phyloP scores from a whole-genome alignment of 2,329 filamentous ascomycete species.

The Aspergillaceae sp. region DNA sequence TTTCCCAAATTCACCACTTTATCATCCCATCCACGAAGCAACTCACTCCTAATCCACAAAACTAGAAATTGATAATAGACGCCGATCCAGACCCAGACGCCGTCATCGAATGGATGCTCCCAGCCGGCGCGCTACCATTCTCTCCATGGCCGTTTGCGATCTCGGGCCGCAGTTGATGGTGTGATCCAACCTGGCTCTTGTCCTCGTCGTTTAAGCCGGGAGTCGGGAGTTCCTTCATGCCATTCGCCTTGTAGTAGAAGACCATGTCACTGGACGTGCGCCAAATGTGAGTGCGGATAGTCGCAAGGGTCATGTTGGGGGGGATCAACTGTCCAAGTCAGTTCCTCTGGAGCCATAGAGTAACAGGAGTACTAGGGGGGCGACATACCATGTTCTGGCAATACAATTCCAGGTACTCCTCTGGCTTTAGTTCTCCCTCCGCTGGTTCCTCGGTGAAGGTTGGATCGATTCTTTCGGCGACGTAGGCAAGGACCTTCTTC shows the following conservation, averaged over 20 bases:
- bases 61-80: constrained; percentile 12
- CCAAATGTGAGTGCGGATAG: constrained; percentile 86
- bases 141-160: constrained; percentile 12
- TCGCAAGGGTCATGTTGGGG: constrained; percentile 84
- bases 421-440: constrained; percentile 59
- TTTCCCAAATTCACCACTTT: not conserved
- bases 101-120: constrained; percentile 23
- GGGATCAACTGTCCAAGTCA: constrained; percentile 43
- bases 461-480: constrained; percentile 82
- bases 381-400: constrained; percentile 77
- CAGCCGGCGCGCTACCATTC: constrained; percentile 13
- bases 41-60: too few relatives aligned
- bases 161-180: not conserved
- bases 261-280: constrained; percentile 89
- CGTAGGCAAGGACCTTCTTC: constrained; percentile 86
- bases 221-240: constrained; percentile 51
- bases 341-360: not conserved
- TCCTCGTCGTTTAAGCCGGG: constrained; percentile 13
- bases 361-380: not conserved
- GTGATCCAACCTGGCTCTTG: not conserved
- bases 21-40: too few relatives aligned
- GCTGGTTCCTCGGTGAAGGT: constrained; percentile 51
- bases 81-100: constrained; percentile 21
- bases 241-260: constrained; percentile 84
- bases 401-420: constrained; percentile 91